Conservation (phyloP, 2,329 filamentous ascomycete genomes). For the Diaporthe sp. region DNA sequence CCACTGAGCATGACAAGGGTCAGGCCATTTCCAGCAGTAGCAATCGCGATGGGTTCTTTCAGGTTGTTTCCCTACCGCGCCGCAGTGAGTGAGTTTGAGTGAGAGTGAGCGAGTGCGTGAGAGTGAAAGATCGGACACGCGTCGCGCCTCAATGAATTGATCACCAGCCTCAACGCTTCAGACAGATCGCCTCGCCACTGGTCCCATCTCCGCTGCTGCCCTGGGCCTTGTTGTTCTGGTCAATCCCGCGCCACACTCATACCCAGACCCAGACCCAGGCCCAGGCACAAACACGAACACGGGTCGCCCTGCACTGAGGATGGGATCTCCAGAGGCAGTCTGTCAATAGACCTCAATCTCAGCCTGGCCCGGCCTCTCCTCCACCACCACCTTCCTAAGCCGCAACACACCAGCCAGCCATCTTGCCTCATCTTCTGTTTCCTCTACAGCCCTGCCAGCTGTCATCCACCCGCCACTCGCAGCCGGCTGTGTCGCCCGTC, state of each 20-base stretch:
- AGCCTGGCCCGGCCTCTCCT: conserved; percentile 7
- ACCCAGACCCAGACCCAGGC: neutral
- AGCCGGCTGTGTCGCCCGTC: neutral
- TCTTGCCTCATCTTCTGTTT: neutral
- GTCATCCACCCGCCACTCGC: neutral
- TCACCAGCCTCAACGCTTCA: conserved; percentile 9
- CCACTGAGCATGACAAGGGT: conserved; percentile 26
- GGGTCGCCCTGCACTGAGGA: conserved; percentile 30
- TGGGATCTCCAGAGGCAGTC: conserved; percentile 18
- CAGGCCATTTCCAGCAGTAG: conserved; percentile 34
- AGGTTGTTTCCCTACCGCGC: conserved; percentile 33
- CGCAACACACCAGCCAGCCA: neutral
- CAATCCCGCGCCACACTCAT: conserved; percentile 6
- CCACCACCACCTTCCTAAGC: conserved; percentile 18
- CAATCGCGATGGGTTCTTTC: conserved; percentile 37
- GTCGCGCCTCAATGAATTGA: conserved; percentile 23
- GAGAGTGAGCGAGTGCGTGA: conserved; percentile 12
- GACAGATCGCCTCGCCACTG: conserved; percentile 23
- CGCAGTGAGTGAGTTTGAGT: conserved; percentile 21
- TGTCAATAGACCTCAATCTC: conserved; percentile 19
- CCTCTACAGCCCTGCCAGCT: neutral
- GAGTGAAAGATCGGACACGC: conserved; percentile 17
- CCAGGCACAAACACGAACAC: conserved; percentile 19
- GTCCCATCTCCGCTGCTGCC: neutral
- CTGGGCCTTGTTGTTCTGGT: neutral